A percentile compares a stretch with the other conserved stretches of the same genome.
Conservation (phyloP, 2,329 filamentous ascomycete genomes). For the Furcasterigmium sp. region DNA sequence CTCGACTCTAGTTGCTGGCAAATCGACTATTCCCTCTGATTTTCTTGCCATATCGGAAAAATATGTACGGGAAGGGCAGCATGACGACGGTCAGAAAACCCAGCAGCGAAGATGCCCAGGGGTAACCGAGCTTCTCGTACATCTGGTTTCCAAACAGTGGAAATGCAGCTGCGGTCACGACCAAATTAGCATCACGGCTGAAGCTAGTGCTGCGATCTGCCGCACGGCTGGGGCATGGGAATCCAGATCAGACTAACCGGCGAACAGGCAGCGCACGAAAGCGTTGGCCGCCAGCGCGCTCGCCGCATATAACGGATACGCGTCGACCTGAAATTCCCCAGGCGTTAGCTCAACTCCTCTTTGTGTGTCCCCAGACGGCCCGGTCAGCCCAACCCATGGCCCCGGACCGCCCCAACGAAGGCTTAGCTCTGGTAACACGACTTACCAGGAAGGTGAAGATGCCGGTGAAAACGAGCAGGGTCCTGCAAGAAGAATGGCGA, state of each 20-base stretch:
- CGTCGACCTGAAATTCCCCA: conserved; percentile 56
- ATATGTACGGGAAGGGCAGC: conserved; percentile 60
- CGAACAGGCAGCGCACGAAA: conserved; percentile 73
- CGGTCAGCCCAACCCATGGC: conserved; percentile 9
- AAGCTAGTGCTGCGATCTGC: too few species aligned
- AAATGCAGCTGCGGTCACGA: conserved; percentile 57
- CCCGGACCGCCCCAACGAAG: conserved; percentile 8
- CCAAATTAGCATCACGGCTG: neutral
- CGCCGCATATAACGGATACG: conserved; percentile 71
- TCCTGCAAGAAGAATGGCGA: conserved; percentile 38
- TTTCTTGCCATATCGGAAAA: conserved; percentile 55
- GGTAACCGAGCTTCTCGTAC: conserved; percentile 64
- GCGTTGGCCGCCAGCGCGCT: conserved; percentile 79
- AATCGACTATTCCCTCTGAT: conserved; percentile 51
- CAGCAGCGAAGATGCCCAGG: conserved; percentile 62
- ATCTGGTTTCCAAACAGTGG: conserved; percentile 71
- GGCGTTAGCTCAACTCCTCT: conserved; percentile 6
- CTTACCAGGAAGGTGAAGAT: conserved; percentile 83
- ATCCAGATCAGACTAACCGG: conserved; percentile 44
- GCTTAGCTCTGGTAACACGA: conserved; percentile 12
- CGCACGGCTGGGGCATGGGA: too few species aligned
- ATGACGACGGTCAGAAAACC: conserved; percentile 57
- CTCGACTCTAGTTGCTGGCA: conserved; percentile 27
- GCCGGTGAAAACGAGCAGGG: conserved; percentile 73
- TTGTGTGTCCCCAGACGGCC: conserved; percentile 4